Evolutionary conservation across 2,329 filamentous ascomycete species (phyloP), one percentile per base, ranked within the genome.

Genomic region (Aspergillus ruber): DNA sequence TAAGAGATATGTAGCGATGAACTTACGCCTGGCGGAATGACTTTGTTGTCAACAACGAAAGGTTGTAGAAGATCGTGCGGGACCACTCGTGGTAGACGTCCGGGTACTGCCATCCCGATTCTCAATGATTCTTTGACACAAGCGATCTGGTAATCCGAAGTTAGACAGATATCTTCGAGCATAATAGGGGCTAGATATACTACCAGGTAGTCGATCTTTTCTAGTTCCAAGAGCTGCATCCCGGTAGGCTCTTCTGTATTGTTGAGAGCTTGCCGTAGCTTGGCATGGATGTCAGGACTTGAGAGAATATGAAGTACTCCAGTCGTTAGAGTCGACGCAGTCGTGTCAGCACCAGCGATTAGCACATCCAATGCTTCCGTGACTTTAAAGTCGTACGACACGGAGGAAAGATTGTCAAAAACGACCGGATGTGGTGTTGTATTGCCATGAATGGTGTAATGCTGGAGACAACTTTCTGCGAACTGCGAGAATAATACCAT

Each of bases 41-140:
- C 10, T 39, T 49, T 44, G 8, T 32, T 40, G 17, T 51, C 46
- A 4, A 49, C 43, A 23, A 35, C 25, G 8, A 51, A 42, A 3
- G 39, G 38, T 3, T 41, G 15, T 3, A 39, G 27, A 18, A 18
- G 15, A 18, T 21, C 20, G 20, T 41, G 15, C 0, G 49, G 49
- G 6, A 51, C 49, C 18, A 51, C 23, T 9, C 49, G 46, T 10
- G 49, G 46, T 17, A 51, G 33, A n/a, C 47, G 38, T 9, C 47
- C 49, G 17, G 49, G 43, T 6, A 51, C 49, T 10, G 43, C 27
- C 29, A 43, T 46, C 12, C 38, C 44, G 13, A 49, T n/a, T 12
- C 49, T 25, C n/a, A 51, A 32, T 6, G 49, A 43, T 40, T 51
- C 49, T 17, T 51, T 51, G 13, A 51, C 44, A 12, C 46, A 49